phyloP scores from a whole-genome alignment of 768 basidiomycete genomes.

The Crucibulum laeve region DNA sequence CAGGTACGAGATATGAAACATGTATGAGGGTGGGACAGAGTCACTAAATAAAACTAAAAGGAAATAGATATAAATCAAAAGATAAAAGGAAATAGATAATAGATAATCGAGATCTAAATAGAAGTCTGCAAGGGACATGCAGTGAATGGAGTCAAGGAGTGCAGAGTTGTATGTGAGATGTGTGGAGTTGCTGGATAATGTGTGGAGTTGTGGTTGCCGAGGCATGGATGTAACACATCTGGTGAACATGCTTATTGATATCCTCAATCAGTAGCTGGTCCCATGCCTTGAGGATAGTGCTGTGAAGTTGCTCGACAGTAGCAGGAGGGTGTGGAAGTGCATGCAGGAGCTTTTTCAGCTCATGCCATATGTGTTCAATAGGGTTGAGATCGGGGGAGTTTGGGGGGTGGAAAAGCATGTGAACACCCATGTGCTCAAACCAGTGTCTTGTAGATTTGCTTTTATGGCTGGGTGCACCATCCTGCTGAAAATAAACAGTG shows the following conservation, averaged over 20 bases:
- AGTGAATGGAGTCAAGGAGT: too few relatives aligned
- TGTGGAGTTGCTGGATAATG: too few relatives aligned
- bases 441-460: slow-evolving; percentile 17
- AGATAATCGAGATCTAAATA: too few relatives aligned
- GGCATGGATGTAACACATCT: too few relatives aligned
- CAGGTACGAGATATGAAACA: too few relatives aligned
- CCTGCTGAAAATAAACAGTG: slow-evolving; percentile 19
- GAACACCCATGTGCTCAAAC: slow-evolving; percentile 15
- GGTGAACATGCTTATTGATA: slow-evolving; percentile 15
- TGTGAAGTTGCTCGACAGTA: slow-evolving; percentile 11
- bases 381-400: slow-evolving; percentile 26
- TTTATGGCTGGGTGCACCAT: slow-evolving; percentile 17
- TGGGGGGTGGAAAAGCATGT: slow-evolving; percentile 21
- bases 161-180: too few relatives aligned
- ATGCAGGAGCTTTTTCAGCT: slow-evolving; percentile 19
- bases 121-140: too few relatives aligned
- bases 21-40: too few relatives aligned
- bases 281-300: slow-evolving; percentile 14
- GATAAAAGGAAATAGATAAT: too few relatives aligned
- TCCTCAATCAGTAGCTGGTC: slow-evolving; percentile 12
- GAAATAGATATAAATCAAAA: too few relatives aligned
- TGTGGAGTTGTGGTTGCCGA: too few relatives aligned
- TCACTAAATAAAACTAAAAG: too few relatives aligned
- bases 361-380: slow-evolving; percentile 28
- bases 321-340: slow-evolving; percentile 11